Conservation (phyloP, 768 basidiomycete species). For the Gloeophyllum trabeum region DNA sequence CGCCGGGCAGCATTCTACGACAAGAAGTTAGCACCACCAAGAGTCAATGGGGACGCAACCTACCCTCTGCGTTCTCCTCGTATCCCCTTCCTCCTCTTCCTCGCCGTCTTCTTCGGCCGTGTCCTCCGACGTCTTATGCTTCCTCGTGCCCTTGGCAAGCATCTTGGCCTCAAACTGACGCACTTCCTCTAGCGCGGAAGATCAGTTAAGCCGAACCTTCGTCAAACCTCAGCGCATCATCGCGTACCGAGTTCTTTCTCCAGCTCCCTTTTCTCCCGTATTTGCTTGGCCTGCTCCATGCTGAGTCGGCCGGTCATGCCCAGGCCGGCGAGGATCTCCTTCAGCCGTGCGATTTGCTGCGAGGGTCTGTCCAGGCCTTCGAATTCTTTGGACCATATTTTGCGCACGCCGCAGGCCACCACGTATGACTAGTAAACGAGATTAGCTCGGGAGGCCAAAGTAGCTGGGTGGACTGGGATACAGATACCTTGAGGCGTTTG, state of each 20-base stretch:
- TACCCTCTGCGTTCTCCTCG: slow-evolving; percentile 31
- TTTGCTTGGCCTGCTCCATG: slow-evolving; percentile 69
- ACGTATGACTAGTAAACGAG: slow-evolving; percentile 43
- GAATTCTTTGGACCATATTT: slow-evolving; percentile 68
- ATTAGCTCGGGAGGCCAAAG: slow-evolving; percentile 1
- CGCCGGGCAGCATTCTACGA: slow-evolving; percentile 32
- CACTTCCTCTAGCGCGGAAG: slow-evolving; percentile 50
- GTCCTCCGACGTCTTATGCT: slow-evolving; percentile 10
- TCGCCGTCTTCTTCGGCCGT: slow-evolving; percentile 12
- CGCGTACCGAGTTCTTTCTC: slow-evolving; percentile 67
- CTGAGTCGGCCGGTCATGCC: slow-evolving; percentile 76
- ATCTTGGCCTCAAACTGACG: slow-evolving; percentile 49
- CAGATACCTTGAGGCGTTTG: slow-evolving; percentile 57
- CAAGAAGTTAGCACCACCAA: not conserved
- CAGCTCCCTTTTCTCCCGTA: slow-evolving; percentile 64
- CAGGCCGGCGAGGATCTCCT: slow-evolving; percentile 52
- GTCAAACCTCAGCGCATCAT: no score
- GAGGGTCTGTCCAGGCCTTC: slow-evolving; percentile 40
- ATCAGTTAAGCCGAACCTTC: no score
- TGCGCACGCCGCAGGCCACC: slow-evolving; percentile 66
- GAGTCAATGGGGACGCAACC: slow-evolving; percentile 4
- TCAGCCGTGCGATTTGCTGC: slow-evolving; percentile 56
- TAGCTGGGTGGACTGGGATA: not conserved
- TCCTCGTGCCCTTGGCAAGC: slow-evolving; percentile 20
- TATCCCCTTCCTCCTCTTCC: slow-evolving; percentile 20